phyloP scores from a whole-genome alignment of 1,139 yeast genomes.

The Saccharomyces hybrid region DNA sequence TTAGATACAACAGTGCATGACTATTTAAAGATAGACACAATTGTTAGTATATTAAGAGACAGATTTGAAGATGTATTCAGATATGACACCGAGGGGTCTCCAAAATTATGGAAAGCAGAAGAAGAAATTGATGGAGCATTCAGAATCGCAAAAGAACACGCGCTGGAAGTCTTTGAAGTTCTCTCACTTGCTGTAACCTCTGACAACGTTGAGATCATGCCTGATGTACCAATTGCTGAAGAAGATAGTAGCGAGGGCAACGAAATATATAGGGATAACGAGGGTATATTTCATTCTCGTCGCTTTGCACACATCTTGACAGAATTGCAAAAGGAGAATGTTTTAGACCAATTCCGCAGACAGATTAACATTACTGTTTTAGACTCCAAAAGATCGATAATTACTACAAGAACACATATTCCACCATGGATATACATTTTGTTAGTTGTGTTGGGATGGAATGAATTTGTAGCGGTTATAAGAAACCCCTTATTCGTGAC shows the following conservation, averaged over 20 bases:
- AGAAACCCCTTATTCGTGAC: slow-evolving; percentile 76
- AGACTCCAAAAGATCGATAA: slow-evolving; percentile 74
- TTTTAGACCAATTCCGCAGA: slow-evolving; percentile 57
- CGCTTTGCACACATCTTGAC: slow-evolving; percentile 53
- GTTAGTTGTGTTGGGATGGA: slow-evolving; percentile 81
- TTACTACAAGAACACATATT: slow-evolving; percentile 64
- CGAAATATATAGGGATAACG: slow-evolving; percentile 37
- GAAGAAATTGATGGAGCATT: slow-evolving; percentile 65
- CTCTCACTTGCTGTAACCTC: slow-evolving; percentile 50
- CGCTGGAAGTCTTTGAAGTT: slow-evolving; percentile 53
- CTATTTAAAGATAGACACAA: slow-evolving; percentile 50
- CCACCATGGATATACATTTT: slow-evolving; percentile 76
- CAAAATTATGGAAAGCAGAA: slow-evolving; percentile 70
- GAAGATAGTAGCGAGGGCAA: slow-evolving; percentile 39
- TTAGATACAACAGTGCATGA: slow-evolving; percentile 55
- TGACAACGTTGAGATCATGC: slow-evolving; percentile 47
- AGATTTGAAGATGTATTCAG: slow-evolving; percentile 76
- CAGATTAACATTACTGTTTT: slow-evolving; percentile 75
- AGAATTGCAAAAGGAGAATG: slow-evolving; percentile 49
- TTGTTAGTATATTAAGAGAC: slow-evolving; percentile 52
- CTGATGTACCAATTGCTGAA: slow-evolving; percentile 39
- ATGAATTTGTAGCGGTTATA: slow-evolving; percentile 82
- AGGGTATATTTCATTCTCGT: slow-evolving; percentile 27
- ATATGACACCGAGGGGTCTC: slow-evolving; percentile 76
- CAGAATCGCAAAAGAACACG: slow-evolving; percentile 48